Conservation (phyloP, 768 basidiomycete genomes). For the Tricholoma matsutake region DNA sequence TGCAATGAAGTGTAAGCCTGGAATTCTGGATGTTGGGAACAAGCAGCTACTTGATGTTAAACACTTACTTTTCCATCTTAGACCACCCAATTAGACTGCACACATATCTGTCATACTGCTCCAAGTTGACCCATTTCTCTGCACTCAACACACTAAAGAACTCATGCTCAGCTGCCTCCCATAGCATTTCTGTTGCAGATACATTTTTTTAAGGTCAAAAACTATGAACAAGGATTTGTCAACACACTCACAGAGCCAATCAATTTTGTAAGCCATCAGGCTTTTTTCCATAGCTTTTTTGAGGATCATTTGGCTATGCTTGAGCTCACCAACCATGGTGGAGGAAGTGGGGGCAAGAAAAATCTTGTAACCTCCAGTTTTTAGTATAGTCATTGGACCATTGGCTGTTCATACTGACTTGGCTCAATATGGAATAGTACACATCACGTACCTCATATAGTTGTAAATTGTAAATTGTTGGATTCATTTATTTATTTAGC, state of each 20-base stretch:
- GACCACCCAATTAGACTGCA: not conserved
- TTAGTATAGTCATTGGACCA: too few species aligned
- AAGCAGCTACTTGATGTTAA: too few species aligned
- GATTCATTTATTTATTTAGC: too few species aligned
- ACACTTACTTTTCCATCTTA: not conserved
- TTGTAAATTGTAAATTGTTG: too few species aligned
- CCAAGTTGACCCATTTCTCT: not conserved
- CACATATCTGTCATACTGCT: not conserved
- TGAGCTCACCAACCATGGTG: not conserved
- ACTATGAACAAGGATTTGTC: not conserved
- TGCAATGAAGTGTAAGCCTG: too few species aligned
- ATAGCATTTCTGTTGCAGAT: not conserved
- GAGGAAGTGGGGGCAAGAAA: not conserved
- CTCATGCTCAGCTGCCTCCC: not conserved
- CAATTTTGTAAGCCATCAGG: not conserved
- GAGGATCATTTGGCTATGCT: not conserved
- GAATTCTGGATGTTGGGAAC: not conserved
- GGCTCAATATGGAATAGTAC: too few species aligned
- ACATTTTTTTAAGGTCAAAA: not conserved
- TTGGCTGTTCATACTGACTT: too few species aligned
- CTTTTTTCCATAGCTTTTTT: not conserved
- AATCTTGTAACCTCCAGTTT: too few species aligned
- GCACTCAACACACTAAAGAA: not conserved
- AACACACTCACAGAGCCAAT: not conserved
- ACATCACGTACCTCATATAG: too few species aligned